These are phyloP conservation scores for Quercus aquifolioides DNA, from an alignment of 306 rosid genomes.

Conservation along the genomic window DNA sequence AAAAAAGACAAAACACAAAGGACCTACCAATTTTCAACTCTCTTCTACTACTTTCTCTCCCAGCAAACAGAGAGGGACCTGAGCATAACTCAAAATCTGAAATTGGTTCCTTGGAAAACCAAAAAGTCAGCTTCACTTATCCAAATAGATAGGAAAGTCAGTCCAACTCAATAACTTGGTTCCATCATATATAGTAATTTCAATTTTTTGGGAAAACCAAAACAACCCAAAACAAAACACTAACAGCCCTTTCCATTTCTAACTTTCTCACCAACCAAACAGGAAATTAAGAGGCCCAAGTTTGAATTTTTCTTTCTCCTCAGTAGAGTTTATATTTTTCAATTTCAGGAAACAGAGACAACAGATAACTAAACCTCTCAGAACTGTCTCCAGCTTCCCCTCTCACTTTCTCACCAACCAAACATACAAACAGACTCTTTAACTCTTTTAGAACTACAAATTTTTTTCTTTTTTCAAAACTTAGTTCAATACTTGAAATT, in stretches of 20 bases:
- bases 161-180: neutral
- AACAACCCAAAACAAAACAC: neutral
- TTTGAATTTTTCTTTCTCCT: neutral
- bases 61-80: neutral
- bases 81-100: neutral
- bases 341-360: too few species aligned
- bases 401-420: neutral
- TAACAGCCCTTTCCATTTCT: too few species aligned
- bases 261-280: neutral
- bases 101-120: neutral
- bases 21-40: neutral
- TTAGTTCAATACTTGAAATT: too few species aligned
- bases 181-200: neutral
- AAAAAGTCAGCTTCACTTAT: neutral
- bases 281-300: neutral
- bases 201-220: neutral
- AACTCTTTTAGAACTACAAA: too few species aligned
- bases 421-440: too few species aligned
- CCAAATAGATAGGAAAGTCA: neutral
- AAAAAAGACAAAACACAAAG: neutral
- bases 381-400: neutral
- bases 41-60: neutral
- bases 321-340: neutral
- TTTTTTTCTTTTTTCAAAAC: too few species aligned
- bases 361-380: too few species aligned